Evolutionary conservation across 345 rosid species (phyloP), one percentile per base, ranked within the genome.

Genomic region (Ceriops zippeliana): DNA sequence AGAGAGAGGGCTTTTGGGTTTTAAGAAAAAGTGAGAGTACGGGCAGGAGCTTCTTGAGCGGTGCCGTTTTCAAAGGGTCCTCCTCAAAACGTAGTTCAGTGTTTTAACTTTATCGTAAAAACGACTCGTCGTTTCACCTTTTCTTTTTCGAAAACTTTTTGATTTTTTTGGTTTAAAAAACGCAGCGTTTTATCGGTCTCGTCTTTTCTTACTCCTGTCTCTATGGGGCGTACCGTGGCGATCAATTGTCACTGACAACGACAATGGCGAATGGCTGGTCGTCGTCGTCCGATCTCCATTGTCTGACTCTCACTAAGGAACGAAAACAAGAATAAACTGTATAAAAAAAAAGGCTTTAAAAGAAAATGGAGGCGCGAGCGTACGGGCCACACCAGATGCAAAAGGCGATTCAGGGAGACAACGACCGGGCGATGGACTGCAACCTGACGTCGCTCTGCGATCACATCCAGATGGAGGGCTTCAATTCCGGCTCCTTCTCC

Each of bases 401-500:
- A 70, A 72, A 80, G 85, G 66, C 84, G 63, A 69, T 74, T 47
- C 86, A 81, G 78, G 64, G 86, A 34, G 93, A 90, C 76, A 87
- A 70, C 68, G 97, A 86, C 74, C 90, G 91, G 17, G 83, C 97
- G 54, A 80, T 83, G 11, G 95, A 91, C 75, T 93, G 92, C 72
- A 93, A 93, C 69, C 89, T 93, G 61, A 78, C 87, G 68, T 89
- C 96, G 22, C 96, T 93, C 63, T 91, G 98, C 72, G 96, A 93
- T 61, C 97, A 93, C 79, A 86, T 93, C 79, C 96, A 89, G 59
- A 73, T 82, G 61, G 97, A 93, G 62, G 97, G 97, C 42, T 93
- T 93, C 78, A 83, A 82, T 57, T 79, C 91, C 34, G 95, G 98
- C 27, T 71, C 95, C 2, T 93, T 93, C 82, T 93, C 98, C 70